Conservation (phyloP, 2,329 filamentous ascomycete genomes). For the Cadophora luteo-olivacea region DNA sequence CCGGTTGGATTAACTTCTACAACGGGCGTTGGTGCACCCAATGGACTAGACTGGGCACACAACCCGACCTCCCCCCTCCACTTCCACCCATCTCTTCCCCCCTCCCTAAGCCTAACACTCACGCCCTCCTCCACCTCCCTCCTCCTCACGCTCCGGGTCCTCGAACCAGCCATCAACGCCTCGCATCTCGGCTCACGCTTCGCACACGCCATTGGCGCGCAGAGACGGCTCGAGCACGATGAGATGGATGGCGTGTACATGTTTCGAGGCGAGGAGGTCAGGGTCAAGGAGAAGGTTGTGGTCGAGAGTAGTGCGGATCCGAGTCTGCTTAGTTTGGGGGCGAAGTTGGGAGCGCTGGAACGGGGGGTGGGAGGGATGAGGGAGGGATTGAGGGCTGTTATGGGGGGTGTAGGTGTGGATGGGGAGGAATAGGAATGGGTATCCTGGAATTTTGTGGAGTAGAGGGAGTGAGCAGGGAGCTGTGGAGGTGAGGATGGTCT, state of each 20-base stretch:
- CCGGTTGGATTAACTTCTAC: background rate
- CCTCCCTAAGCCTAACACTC: conserved; percentile 76
- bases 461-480: background rate
- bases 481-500: background rate
- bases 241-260: conserved; percentile 80
- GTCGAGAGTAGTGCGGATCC: conserved; percentile 81
- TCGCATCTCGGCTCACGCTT: conserved; percentile 69
- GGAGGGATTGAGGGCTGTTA: conserved; percentile 76
- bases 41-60: conserved; percentile 8
- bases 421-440: background rate
- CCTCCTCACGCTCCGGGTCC: conserved; percentile 71
- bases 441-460: background rate
- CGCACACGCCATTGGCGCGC: conserved; percentile 71
- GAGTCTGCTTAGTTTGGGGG: conserved; percentile 79
- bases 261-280: conserved; percentile 72
- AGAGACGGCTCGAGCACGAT: conserved; percentile 72
- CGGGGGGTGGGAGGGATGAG: conserved; percentile 74
- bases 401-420: conserved; percentile 55
- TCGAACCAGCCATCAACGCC: conserved; percentile 69
- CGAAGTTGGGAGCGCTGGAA: conserved; percentile 81
- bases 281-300: conserved; percentile 86
- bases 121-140: conserved; percentile 74
- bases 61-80: conserved; percentile 33
- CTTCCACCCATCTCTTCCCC: conserved; percentile 68
- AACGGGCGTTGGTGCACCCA: background rate